These are phyloP conservation scores for Dentipellis sp. DNA, from an alignment of 768 basidiomycete genomes.

Conservation along the genomic window DNA sequence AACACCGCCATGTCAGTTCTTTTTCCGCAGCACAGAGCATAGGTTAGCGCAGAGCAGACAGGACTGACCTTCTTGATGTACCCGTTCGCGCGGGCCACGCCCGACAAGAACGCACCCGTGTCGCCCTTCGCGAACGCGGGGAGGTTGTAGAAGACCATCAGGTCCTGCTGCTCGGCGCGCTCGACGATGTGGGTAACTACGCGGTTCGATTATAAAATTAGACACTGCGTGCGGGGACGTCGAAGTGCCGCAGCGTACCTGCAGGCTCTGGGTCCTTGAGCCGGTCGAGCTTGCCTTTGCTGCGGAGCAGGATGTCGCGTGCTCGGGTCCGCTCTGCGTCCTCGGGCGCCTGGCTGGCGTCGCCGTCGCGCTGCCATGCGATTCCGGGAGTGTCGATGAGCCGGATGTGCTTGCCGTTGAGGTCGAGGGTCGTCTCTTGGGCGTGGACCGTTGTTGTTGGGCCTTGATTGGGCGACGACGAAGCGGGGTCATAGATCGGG, in stretches of 20 bases:
- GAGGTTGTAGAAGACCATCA: slow-evolving; percentile 83
- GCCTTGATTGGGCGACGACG: slow-evolving; percentile 36
- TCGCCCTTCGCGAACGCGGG: slow-evolving; percentile 72
- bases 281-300: slow-evolving; percentile 74
- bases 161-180: slow-evolving; percentile 64
- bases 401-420: slow-evolving; percentile 41
- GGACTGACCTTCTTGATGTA: slow-evolving; percentile 65
- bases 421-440: slow-evolving; percentile 47
- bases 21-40: neutral
- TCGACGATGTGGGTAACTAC: slow-evolving; percentile 61
- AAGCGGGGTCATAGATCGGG: slow-evolving; percentile 44
- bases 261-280: slow-evolving; percentile 71
- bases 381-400: slow-evolving; percentile 89
- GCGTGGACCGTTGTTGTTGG: slow-evolving; percentile 68
- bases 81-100: slow-evolving; percentile 64
- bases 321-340: slow-evolving; percentile 32
- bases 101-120: slow-evolving; percentile 61
- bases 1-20: slow-evolving; percentile 8
- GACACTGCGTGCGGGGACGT: neutral
- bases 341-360: slow-evolving; percentile 25
- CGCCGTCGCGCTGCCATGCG: slow-evolving; percentile 35
- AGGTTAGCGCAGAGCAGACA: neutral
- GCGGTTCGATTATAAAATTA: neutral
- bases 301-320: slow-evolving; percentile 71
- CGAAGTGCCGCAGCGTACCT: slow-evolving; percentile 34